Evolutionary conservation across 108 stramenopile genomes (phyloP), one percentile per base, ranked within the genome.

Genomic region (Stephanodiscus triporus): DNA sequence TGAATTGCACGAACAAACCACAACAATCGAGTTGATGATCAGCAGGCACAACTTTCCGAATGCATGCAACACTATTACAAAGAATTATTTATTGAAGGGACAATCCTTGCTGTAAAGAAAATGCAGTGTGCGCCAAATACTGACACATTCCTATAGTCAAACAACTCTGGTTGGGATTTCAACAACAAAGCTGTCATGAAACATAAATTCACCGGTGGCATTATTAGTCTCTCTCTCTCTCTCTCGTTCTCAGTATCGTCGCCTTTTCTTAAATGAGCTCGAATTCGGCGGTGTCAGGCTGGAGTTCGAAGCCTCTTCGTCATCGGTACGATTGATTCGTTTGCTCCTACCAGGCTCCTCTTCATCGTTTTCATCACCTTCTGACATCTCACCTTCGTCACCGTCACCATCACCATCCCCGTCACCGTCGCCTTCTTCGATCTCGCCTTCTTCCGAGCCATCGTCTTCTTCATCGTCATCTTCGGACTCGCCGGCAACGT

Each of bases 251-350:
- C 60, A 79, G 63, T 63, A 73, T 68, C 78, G 65, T 63, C 78
- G 56, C 59, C 63, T 72, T 37, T 70, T 72, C 24, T 57, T 56
- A 24, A 51, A 68, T 22, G 60, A 30, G 49, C 43, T 55, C 16
- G 34, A 34, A 38, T 72, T 79, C 2, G 78, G 78, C 49, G 70
- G 70, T 61, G 78, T 79, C 40, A 66, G 54, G 34, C 57, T 61
- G 9, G 78, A 79, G 45, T 66, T 73, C 11, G 56, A 57, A 7
- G 30, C 30, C 20, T 72, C 60, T 7, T 72, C 71, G 14, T 72
- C 71, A 42, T 59, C 71, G 16, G 17, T 50, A 11, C 40, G 42
- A 72, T 43, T 43, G 19, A 30, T 40, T 1, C 71, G 43, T 50
- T 59, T 58, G 38, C 47, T 72, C 40, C 61, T 72, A 13, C 60